Base-by-base conservation (phyloP, 768 basidiomycete genomes). In the Boletus patriciae region DNA sequence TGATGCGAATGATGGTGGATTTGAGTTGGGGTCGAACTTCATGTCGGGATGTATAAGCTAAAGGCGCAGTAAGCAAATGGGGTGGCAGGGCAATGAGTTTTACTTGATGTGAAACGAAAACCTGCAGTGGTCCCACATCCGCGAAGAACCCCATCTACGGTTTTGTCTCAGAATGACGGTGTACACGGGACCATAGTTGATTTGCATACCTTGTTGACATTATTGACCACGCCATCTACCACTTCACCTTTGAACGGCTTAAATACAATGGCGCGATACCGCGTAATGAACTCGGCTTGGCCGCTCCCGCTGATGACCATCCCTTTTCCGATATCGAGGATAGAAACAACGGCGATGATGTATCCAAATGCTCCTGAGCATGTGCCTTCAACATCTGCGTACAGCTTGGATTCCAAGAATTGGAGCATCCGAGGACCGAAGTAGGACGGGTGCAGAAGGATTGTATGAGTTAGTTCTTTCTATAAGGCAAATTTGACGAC, bases 211-310 rank as follows among this genome's bases (percentile, higher is more conserved):
- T 97, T 97, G 72, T 87, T 95, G 36, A 99, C 97, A 58, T 92
- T 94, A 66, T 88, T 89, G 18, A 99, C 96, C 4, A 94, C 87
- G 0, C 94, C 96, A 70, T 99, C 97, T 18, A 99, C 91, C 5
- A 98, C 96, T 70, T 99, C 96, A 11, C 94, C 95, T 73, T 98
- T 97, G 82, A 98, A 98, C n/a, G 97, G 97, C 74, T 98, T 95
- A 83, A 97, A 98, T 19, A 99, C 96, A 62, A 99, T 94, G 7
- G 97, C 97, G 27, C 90, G 86, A 74, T 98, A 99, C 52, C 89
- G 80, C 21, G 94, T 93, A 61, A 92, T 82, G 73, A 99, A 99
- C 75, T 98, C 93, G 6, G 97, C 97, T 74, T 96, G 93, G 1
- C 94, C 96, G 34, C 88, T 94, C 9, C 93, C 92, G 53, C 88